Evolutionary conservation across 768 basidiomycete genomes (phyloP).

Genomic region (Hydnomerulius pinastri): DNA sequence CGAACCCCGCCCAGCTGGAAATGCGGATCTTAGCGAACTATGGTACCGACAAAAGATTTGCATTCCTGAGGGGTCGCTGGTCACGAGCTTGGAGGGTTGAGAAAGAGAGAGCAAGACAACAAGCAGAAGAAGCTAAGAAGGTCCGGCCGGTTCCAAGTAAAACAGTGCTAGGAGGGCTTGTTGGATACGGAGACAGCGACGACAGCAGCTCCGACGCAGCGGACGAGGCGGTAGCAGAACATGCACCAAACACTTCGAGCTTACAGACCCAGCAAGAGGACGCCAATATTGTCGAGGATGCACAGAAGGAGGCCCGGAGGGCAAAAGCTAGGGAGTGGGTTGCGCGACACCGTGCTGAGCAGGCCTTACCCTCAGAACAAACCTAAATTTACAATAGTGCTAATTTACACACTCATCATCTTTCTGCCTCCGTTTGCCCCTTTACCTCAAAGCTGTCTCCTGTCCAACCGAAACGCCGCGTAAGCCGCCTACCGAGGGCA

Average conservation of each 20-base stretch:
- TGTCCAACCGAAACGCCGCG: background rate
- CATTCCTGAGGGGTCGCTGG: conserved; percentile 82
- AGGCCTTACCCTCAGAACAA: conserved; percentile 9
- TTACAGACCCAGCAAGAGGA: background rate
- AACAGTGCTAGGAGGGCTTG: conserved; percentile 51
- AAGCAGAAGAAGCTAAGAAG: conserved; percentile 27
- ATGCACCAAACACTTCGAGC: background rate
- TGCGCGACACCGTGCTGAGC: conserved; percentile 44
- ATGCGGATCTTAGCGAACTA: conserved; percentile 89
- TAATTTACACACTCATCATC: background rate
- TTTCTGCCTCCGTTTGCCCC: background rate
- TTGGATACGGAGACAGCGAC: conserved; percentile 61
- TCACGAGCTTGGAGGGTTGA: conserved; percentile 58
- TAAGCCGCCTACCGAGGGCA: background rate
- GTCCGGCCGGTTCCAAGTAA: conserved; percentile 1
- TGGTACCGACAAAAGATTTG: conserved; percentile 74
- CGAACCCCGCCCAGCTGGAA: conserved; percentile 81
- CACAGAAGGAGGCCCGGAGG: conserved; percentile 50
- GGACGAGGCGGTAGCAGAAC: conserved; percentile 18
- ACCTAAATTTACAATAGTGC: background rate
- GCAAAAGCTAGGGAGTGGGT: conserved; percentile 61
- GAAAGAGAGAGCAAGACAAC: conserved; percentile 47
- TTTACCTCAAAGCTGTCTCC: background rate
- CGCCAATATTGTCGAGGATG: conserved; percentile 20
- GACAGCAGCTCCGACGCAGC: conserved; percentile 39